Base-by-base conservation (phyloP, 345 rosid species). In the Sisymbrium altissimum region DNA sequence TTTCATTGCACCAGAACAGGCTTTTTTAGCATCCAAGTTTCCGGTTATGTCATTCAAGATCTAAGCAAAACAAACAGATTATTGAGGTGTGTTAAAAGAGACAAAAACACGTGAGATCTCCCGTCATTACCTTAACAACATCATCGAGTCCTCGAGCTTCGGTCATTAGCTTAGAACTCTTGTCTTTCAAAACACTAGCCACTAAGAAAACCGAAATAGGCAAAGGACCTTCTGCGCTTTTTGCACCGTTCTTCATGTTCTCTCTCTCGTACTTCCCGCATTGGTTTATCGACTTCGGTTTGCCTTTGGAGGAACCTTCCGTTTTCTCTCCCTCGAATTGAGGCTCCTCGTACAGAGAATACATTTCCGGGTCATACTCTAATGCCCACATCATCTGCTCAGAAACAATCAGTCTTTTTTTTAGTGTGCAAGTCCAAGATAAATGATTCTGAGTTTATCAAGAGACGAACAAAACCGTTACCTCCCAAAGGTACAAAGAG, bases 361-460 rank as follows among this genome's bases (percentile, higher is more conserved):
- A 92, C 84, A 87, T 71, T 60, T 87, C 96, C 1, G 99, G 99
- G 55, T 95, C 96, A 30, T 90, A 95, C 78, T 95, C 98, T 65
- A 95, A 84, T 50, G 98, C 98, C 98, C 99, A 95, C 99, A 95
- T 95, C 99, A 95, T 95, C 99, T 95, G 94, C 73, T 9, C 44
- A 62, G 60, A 30, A 69, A 17, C 67, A 23, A 29, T 13, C 9
- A 0, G 27, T 49, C 62, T 66, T 61, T 35, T 61, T 35, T 43
- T 23, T 56, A 35, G 35, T 32, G 21, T 32, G 15, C 6, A 0
- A 41, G 29, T n/a, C 18, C 50, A 55, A 70, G 62, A 54, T n/a
- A 21, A 23, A 46, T 32, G 61, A 6, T 38, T 39, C 13, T 2
- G 3, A 12, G 19, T 38, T 56, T 33, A 55, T 27, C 8, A 44